phyloP scores from a whole-genome alignment of 345 rosid genomes.

The Arabidopsis arenosa region DNA sequence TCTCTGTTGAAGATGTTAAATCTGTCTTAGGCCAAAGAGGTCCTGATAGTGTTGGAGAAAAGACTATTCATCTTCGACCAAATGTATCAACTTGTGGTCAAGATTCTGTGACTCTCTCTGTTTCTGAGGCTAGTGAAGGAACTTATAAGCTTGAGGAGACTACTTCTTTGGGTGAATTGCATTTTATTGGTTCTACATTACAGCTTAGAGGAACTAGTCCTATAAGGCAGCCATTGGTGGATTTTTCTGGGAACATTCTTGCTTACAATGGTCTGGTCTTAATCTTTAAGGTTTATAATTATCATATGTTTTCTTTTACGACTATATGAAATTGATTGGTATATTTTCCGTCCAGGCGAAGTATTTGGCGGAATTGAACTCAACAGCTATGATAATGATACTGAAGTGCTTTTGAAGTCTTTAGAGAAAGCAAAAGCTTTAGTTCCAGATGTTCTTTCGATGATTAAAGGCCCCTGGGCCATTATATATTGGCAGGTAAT shows the following conservation, averaged over 20 bases:
- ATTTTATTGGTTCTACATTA: conserved; percentile 74
- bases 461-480: conserved; percentile 90
- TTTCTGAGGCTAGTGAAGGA: conserved; percentile 44
- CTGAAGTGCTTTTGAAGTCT: conserved; percentile 58
- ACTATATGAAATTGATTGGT: background rate
- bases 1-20: conserved; percentile 67
- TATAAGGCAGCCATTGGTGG: conserved; percentile 66
- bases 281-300: conserved; percentile 7
- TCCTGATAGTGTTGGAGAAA: conserved; percentile 68
- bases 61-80: conserved; percentile 54
- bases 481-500: conserved; percentile 88
- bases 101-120: conserved; percentile 36
- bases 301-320: background rate
- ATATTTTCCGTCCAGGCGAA: conserved; percentile 57
- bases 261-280: conserved; percentile 64
- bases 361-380: conserved; percentile 74
- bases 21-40: conserved; percentile 67
- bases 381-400: conserved; percentile 65
- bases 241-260: conserved; percentile 63
- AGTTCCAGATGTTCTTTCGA: conserved; percentile 70
- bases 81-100: conserved; percentile 23
- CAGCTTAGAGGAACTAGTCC: conserved; percentile 77
- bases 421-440: conserved; percentile 50
- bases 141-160: conserved; percentile 21
- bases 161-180: conserved; percentile 50